Evolutionary conservation across 2,329 filamentous ascomycete species (phyloP), one percentile per base, ranked within the genome.

Genomic region (Thelonectria rubi): DNA sequence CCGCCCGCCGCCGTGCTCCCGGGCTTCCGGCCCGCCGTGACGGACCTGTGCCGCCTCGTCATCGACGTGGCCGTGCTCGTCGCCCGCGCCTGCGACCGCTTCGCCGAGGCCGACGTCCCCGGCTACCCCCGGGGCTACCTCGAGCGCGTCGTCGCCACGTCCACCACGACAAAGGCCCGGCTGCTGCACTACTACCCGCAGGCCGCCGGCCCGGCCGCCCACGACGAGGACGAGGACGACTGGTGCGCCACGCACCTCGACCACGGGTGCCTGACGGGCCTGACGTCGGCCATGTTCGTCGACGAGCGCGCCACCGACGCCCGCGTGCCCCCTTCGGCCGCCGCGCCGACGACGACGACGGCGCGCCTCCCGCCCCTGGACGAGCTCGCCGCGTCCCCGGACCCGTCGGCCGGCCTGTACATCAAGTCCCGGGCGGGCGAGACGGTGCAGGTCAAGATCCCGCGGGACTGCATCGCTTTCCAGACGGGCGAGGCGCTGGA

Each of bases 211-310:
- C 77, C 65, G 40, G 75, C 74, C 14, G 73, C 75, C 9, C 76
- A 43, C 10, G 58, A 77, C 42, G 77, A 75, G 34, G 81, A 81
- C 55, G 89, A 93, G 63, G 94, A 97, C 76, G 92, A 96, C 78
- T 99, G 95, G 95, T 99, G 94, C 76, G 92, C 93, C 3, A 93
- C 91, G 1, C 91, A 95, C 75, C 82, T 95, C 58, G 94, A 98
- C 76, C 93, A 97, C 72, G 93, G 95, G 45, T 98, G 94, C 74
- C 84, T 99, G 32, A 99, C 95, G 0, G 94, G 94, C 14, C 83
- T 99, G 34, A 99, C 95, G 0, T 94, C 91, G 2, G 94, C 94
- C 68, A 97, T 98, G 93, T 98, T 97, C 76, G 85, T 98, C 64
- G 93, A 98, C 73, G 94, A 98, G 79, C 78, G 76, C 34, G 74